phyloP scores from a whole-genome alignment of 2,329 filamentous ascomycete species.

The Lachnellula subtilissima region DNA sequence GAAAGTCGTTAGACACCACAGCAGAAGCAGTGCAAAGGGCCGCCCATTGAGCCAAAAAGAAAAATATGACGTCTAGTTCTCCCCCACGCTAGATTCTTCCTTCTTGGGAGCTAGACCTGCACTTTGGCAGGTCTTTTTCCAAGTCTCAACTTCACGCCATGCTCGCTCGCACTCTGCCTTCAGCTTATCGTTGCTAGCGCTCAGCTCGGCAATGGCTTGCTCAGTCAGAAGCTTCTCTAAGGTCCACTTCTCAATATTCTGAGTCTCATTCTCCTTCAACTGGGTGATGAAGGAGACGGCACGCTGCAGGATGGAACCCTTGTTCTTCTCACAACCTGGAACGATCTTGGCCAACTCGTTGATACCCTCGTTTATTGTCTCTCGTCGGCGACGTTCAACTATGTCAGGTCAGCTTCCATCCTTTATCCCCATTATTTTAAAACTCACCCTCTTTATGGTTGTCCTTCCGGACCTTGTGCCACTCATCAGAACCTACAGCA shows the following conservation, averaged over 20 bases:
- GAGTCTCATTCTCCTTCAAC: constrained; percentile 87
- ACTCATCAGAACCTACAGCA: constrained; percentile 91
- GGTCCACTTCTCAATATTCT: constrained; percentile 93
- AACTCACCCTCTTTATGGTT: constrained; percentile 94
- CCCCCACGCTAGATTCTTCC: constrained; percentile 32
- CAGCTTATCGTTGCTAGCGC: constrained; percentile 79
- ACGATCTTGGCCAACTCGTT: constrained; percentile 98
- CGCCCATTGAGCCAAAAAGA: constrained; percentile 24
- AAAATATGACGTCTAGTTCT: constrained; percentile 22
- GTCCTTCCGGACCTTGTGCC: constrained; percentile 95
- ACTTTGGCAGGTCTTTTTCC: constrained; percentile 65
- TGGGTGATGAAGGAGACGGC: constrained; percentile 93
- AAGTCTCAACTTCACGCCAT: constrained; percentile 72
- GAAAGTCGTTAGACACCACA: constrained; percentile 20
- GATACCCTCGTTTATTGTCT: constrained; percentile 98
- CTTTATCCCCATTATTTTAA: neutral
- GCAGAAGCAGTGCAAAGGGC: constrained; percentile 20
- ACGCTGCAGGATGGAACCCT: constrained; percentile 90
- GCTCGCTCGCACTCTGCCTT: constrained; percentile 74
- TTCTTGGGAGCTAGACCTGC: constrained; percentile 50
- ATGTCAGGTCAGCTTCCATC: constrained; percentile 25
- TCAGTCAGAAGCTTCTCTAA: constrained; percentile 85
- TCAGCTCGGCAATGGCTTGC: constrained; percentile 84
- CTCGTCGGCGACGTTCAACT: constrained; percentile 94
- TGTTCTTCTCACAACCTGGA: constrained; percentile 97